Base-by-base conservation (phyloP, 1,284 basidiomycete genomes). In the Hemileia vastatrix region DNA sequence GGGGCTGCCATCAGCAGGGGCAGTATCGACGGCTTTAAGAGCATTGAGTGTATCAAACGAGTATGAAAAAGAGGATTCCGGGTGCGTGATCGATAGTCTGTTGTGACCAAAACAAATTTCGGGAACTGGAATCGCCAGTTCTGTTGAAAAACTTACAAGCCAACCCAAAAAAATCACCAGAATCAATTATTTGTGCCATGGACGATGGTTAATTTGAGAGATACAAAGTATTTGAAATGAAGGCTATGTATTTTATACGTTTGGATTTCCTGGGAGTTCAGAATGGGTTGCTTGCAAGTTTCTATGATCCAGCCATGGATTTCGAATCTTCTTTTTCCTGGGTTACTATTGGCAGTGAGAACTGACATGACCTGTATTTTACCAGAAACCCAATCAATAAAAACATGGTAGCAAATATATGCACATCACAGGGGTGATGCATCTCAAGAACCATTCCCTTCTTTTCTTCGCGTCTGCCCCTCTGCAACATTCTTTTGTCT, bases 41-140 rank as follows among this genome's bases (percentile, higher is more conserved):
- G 91, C 90, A 9, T 83, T 80, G 19, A 83, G 77, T 0, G 88
- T 81, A 43, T 83, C 81, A 72, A 95, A 93, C 1, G 77, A 71
- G 65, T 90, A 84, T 48, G 76, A 78, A 80, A 86, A 86, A 2
- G 82, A 82, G 19, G 83, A 84, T 1, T 81, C 76, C 8, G 61
- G 57, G 64, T 81, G 78, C 1, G 64, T 64, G 11, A 97, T 78
- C 5, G 80, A 78, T 1, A 99, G 80, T 18, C 77, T 77, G 76
- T 97, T 98, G 75, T 83, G 84, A 3, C 92, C 92, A 72, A 97
- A 98, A 0, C 88, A 92, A 90, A 98, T 98, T 75, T 99, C 94
- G 1, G 95, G 95, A 0, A 94, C 77, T 0, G 93, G 88, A 31
- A 98, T 82, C 2, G 81, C 81, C 69, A 95, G 84, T 55, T 82